Evolutionary conservation across 306 rosid genomes (phyloP).

Genomic region (Pyrus pyrifolia): DNA sequence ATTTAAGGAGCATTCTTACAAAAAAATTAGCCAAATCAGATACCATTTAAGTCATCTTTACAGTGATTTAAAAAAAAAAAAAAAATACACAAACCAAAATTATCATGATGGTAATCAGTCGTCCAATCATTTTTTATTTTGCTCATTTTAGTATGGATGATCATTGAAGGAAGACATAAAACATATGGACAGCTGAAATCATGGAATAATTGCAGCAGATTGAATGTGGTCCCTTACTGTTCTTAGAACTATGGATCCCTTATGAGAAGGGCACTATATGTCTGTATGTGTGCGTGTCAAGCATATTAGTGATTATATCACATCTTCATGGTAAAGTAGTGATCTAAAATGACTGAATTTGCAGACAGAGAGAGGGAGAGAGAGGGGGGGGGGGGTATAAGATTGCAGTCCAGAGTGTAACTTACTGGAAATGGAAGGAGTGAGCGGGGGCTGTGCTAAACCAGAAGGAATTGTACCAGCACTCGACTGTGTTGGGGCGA

Average conservation of each 20-base stretch:
- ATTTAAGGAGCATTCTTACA: neutral
- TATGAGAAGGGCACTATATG: neutral
- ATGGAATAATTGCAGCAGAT: neutral
- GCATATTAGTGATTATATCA: conserved; percentile 6
- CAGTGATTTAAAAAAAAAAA: neutral
- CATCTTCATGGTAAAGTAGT: neutral
- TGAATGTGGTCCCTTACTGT: neutral
- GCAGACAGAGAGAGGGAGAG: neutral
- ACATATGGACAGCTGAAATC: neutral
- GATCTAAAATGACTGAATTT: neutral
- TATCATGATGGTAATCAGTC: neutral
- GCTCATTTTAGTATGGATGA: neutral
- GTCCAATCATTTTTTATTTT: neutral
- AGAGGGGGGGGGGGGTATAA: neutral
- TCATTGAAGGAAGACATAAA: neutral
- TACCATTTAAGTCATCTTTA: neutral
- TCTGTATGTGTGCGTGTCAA: neutral
- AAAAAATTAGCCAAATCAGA: neutral
- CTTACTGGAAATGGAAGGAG: conserved; percentile 68
- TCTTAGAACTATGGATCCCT: neutral
- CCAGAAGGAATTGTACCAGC: conserved; percentile 56
- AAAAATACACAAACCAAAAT: neutral
- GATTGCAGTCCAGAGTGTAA: neutral
- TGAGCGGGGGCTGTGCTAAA: conserved; percentile 63
- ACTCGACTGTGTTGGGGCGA: conserved; percentile 48